Evolutionary conservation across 495 filamentous ascomycete species (phyloP), one percentile per base, ranked within the genome.

Genomic region (Aspergillus carlsbadensis): DNA sequence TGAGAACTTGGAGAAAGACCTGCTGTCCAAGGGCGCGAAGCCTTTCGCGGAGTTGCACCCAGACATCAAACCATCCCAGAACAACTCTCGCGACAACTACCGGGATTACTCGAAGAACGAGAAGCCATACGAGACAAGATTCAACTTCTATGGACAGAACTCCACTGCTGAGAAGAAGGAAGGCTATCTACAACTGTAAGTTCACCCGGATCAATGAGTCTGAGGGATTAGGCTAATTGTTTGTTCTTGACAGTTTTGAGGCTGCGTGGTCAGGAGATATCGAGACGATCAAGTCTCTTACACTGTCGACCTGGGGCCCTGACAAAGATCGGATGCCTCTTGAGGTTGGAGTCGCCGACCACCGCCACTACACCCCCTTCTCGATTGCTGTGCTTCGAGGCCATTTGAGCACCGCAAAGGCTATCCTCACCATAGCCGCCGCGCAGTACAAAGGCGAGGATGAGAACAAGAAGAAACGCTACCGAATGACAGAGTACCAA

Each of bases 241-340:
- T 11, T 5, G 17, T 18, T 26, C 13, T 41, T 66, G 4, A 29
- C 26, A 85, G 75, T 57, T 90, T 88, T 52, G 80, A 90, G 63
- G 87, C 88, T 10, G 83, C 82, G 1, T 91, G 86, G 85, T 54
- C 49, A n/a, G 85, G 86, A 3, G 83, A 92, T 60, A 39, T 86
- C 1, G 72, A 78, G 0, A 84, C 71, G 3, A 70, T 82, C 36
- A 76, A 78, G 42, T 39, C 41, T 6, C 68, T 84, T 24, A 81
- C 83, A n/a, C 58, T 82, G 55, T 60, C 63, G 49, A 58, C 66
- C 33, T 78, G 81, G 74, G 68, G 73, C 8, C 52, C 59, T 2
- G 45, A 63, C 8, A 58, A 68, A 24, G 65, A 78, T 26, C 69
- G 82, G 36, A 57, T 68, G 1, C 86, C 88, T 0, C 72, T 90